Evolutionary conservation across 192 early-diverging fungal species (phyloP), one percentile per base, ranked within the genome.

Genomic region (Umbelopsis sp.): DNA sequence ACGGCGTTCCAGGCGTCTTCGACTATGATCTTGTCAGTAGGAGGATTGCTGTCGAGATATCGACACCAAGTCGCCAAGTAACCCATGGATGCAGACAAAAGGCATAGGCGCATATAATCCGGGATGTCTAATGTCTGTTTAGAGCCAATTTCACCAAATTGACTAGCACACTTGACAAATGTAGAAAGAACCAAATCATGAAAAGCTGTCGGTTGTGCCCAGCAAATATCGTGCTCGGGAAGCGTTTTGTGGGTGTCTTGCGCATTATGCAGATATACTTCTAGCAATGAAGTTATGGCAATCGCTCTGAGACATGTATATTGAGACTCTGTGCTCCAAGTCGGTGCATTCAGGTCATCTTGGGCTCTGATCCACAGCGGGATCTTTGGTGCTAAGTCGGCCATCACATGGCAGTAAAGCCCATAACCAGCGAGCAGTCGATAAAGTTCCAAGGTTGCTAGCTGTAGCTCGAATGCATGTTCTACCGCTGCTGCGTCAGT

Each of bases 351-450:
- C 3, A 67, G 22, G 1, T 71, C 46, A 3, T 66, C 45, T 0
- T 70, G 49, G 9, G 70, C 61, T 25, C 61, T 51, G 12, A 83
- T 70, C 74, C 79, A 77, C 7, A 69, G 48, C 41, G 80, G 47
- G 9, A 78, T 27, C 3, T 76, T 61, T 20, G 74, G 71, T 4
- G 79, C 30, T 20, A 79, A 68, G 25, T 86, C 84, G 4, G 70
- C 74, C 4, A 86, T 46, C 16, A 81, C 78, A 23, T 83, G 78
- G 22, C 82, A 75, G 21, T 83, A 79, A n/a, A 88, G 73, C 25
- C 86, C 86, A 71, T 88, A 85, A 10, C 73, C 77, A 18, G 77
- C 71, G 7, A 84, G 51, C 0, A 80, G 71, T 13, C 81, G 81
- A 46, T 83, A 76, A 7, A 85, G 41, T 30, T 78, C 75, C 20